Evolutionary conservation across 2,329 filamentous ascomycete species (phyloP).

Genomic region (Dothiorella sarmentorum): DNA sequence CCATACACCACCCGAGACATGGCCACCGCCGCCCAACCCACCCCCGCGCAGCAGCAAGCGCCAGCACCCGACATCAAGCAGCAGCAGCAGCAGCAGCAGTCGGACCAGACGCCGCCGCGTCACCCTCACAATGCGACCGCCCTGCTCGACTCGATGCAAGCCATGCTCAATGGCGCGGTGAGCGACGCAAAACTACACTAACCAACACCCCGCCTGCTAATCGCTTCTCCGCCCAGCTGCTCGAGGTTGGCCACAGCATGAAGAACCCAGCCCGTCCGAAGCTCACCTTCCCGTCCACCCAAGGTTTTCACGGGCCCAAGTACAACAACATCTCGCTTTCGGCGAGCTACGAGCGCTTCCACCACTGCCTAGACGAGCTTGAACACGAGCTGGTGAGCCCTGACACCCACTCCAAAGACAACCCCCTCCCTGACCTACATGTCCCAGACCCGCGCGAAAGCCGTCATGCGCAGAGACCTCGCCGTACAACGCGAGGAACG

Average conservation of each 20-base stretch:
- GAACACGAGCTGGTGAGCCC: slow-evolving; percentile 44
- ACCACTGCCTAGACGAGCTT: slow-evolving; percentile 51
- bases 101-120: neutral
- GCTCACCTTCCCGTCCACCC: slow-evolving; percentile 38
- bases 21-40: neutral
- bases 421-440: neutral
- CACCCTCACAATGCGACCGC: neutral
- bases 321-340: slow-evolving; percentile 40
- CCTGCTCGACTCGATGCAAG: slow-evolving; percentile 44
- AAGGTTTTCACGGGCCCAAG: slow-evolving; percentile 44
- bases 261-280: slow-evolving; percentile 18
- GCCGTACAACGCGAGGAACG: slow-evolving; percentile 35
- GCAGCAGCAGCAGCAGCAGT: neutral
- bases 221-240: neutral
- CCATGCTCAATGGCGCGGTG: slow-evolving; percentile 48
- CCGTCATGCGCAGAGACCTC: slow-evolving; percentile 35
- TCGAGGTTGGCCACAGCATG: slow-evolving; percentile 13
- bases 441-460: slow-evolving; percentile 28
- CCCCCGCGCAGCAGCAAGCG: neutral
- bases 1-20: no score
- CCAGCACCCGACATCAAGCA: neutral
- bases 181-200: slow-evolving; percentile 21
- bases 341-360: slow-evolving; percentile 42
- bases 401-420: neutral
- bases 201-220: neutral